Evolutionary conservation across 1,284 basidiomycete genomes (phyloP), one percentile per base, ranked within the genome.

Genomic region (Sanghuangporus baumii): DNA sequence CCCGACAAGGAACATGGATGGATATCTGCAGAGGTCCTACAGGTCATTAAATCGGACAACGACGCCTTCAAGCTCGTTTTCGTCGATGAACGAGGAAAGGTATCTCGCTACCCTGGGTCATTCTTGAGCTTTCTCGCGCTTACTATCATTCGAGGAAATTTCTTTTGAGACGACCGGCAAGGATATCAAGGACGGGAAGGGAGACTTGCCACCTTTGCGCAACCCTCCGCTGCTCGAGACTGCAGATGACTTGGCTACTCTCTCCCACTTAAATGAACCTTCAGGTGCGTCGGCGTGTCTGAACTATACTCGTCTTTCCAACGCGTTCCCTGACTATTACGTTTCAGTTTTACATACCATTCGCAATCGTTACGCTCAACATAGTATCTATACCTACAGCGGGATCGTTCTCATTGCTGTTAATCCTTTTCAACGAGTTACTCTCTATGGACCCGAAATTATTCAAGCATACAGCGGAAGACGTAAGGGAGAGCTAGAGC

Each of bases 381-480:
- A 97, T 73, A 93, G 93, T 74, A 98, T 98, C 70, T 99, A 99
- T 74, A 99, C 97, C 46, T 99, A 99, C 78, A 96, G 94, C 66
- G 97, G 97, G 70, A 99, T 99, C 71, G 91, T 97, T 64, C 86
- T 97, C 67, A 98, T 99, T 74, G 97, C 97, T 54, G 89, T 99
- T 77, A 99, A 99, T 76, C 97, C 97, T 55, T 99, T 99, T 77
- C 93, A 94, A 76, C 92, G 89, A 69, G 89, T 95, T 69, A 91
- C 91, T 51, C 86, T 93, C 66, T 96, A 99, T 81, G 93, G 93
- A 14, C 92, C 94, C 14, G 94, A 98, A 71, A 94, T 98, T 72
- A 96, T 99, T 48, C 96, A 99, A 76, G 94, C 95, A 18, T 99
- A 99, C 74, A 93, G 91, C 64, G 96, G 95, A 50, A 81, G 93